Percentiles rank a stretch among this genome's conserved stretches.
These are phyloP conservation scores for Geotrichum candidum DNA, from an alignment of 1,139 yeast species.

Conservation along the genomic window DNA sequence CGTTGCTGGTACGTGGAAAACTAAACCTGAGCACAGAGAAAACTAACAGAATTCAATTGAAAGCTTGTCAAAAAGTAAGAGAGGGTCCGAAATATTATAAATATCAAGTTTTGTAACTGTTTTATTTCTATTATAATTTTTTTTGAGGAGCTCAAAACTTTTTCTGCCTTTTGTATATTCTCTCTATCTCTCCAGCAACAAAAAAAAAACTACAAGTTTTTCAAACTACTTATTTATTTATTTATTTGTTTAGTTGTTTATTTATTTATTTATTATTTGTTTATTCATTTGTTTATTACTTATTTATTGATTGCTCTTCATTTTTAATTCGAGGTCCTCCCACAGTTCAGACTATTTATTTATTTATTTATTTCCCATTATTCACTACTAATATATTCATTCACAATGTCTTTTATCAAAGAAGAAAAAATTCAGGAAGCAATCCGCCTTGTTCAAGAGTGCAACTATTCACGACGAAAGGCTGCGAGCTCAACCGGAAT, in stretches of 20 bases:
- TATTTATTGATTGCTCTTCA: no score
- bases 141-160: no score
- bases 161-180: no score
- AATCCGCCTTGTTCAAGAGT: slow-evolving; percentile 10
- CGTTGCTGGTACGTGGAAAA: no score
- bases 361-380: no score
- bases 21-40: no score
- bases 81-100: background rate
- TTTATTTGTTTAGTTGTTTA: background rate
- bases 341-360: no score
- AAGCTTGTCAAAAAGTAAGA: background rate
- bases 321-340: no score
- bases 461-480: slow-evolving; percentile 11
- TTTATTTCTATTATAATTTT: background rate
- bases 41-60: no score
- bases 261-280: background rate
- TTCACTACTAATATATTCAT: background rate
- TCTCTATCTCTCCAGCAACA: background rate
- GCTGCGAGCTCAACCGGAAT: slow-evolving; percentile 15
- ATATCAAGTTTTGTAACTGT: background rate
- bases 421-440: slow-evolving; percentile 13
- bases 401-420: background rate
- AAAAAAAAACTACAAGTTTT: background rate
- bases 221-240: background rate
- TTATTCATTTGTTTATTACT: background rate